Evolutionary conservation across 176 grass and related monocot species (phyloP).

Genomic region (Lolium multiflorum): DNA sequence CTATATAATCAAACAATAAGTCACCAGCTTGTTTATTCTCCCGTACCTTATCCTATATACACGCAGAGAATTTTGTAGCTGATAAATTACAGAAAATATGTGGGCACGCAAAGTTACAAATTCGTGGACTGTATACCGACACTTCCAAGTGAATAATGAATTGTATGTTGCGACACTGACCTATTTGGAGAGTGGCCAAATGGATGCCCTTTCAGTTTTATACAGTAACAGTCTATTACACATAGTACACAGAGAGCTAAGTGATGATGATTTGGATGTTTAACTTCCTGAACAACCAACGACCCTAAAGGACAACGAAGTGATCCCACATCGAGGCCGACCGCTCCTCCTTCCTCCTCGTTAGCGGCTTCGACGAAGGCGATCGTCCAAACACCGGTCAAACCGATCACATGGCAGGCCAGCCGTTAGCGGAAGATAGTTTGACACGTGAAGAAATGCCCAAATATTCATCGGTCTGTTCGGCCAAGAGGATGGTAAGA

Average conservation of each 20-base stretch:
- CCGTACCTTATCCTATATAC: not conserved
- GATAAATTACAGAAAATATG: too few species aligned
- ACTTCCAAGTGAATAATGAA: not conserved
- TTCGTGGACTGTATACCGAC: not conserved
- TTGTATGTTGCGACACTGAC: constrained; percentile 5
- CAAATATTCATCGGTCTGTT: too few species aligned
- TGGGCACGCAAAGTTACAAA: too few species aligned
- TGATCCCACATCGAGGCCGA: not conserved
- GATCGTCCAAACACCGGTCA: too few species aligned
- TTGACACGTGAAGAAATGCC: too few species aligned
- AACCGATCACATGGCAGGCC: too few species aligned
- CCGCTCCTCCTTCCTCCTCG: too few species aligned
- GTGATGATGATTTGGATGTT: not conserved
- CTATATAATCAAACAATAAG: not conserved
- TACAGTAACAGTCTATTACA: not conserved
- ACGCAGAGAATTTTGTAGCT: not conserved
- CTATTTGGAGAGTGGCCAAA: not conserved
- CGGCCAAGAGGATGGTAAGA: too few species aligned
- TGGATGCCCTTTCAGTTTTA: not conserved
- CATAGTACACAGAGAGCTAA: not conserved
- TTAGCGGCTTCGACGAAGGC: too few species aligned
- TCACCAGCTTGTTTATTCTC: constrained; percentile 7
- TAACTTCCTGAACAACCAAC: not conserved
- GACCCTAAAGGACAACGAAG: constrained; percentile 1
- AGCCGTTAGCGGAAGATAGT: too few species aligned